Percentiles rank a stretch among this genome's conserved stretches.
Conservation (phyloP, 768 basidiomycete genomes). For the Lactarius akahatsu region DNA sequence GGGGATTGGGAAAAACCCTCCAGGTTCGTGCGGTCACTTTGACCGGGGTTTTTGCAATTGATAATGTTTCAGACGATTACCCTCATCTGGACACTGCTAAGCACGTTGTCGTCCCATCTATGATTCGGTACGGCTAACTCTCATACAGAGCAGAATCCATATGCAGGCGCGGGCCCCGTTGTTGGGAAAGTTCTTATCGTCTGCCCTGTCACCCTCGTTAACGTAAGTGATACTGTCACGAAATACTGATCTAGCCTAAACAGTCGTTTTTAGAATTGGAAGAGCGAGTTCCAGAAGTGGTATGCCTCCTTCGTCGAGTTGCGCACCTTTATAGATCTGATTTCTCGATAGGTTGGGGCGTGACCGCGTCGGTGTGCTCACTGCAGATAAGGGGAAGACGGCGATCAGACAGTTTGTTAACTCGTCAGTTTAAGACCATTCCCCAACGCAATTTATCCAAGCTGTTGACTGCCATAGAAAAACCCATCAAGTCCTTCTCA, state of each 20-base stretch:
- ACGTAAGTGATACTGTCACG: slow-evolving; percentile 45
- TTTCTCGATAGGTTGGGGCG: slow-evolving; percentile 46
- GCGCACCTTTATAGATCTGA: slow-evolving; percentile 1
- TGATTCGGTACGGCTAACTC: slow-evolving; percentile 2
- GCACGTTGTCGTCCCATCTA: slow-evolving; percentile 46
- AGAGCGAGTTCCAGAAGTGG: slow-evolving; percentile 95
- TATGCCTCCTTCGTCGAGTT: slow-evolving; percentile 35
- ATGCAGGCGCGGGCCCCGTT: slow-evolving; percentile 51
- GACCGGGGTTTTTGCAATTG: slow-evolving; percentile 1
- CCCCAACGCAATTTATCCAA: slow-evolving; percentile 9
- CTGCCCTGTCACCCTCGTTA: slow-evolving; percentile 88
- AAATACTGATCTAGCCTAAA: background rate
- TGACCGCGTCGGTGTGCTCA: slow-evolving; percentile 56
- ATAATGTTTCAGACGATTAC: slow-evolving; percentile 66
- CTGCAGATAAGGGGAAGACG: slow-evolving; percentile 57
- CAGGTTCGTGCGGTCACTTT: slow-evolving; percentile 46
- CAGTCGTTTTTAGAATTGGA: slow-evolving; percentile 73
- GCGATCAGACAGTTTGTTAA: slow-evolving; percentile 70
- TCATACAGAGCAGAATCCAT: slow-evolving; percentile 77
- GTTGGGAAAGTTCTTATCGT: slow-evolving; percentile 88
- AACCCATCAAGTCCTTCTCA: slow-evolving; percentile 83
- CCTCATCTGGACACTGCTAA: slow-evolving; percentile 90
- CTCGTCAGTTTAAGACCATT: slow-evolving; percentile 47
- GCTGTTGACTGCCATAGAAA: slow-evolving; percentile 43
- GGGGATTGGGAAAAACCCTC: slow-evolving; percentile 97